Conservation (phyloP, 1,284 basidiomycete genomes). For the Melampsora allii-populina region DNA sequence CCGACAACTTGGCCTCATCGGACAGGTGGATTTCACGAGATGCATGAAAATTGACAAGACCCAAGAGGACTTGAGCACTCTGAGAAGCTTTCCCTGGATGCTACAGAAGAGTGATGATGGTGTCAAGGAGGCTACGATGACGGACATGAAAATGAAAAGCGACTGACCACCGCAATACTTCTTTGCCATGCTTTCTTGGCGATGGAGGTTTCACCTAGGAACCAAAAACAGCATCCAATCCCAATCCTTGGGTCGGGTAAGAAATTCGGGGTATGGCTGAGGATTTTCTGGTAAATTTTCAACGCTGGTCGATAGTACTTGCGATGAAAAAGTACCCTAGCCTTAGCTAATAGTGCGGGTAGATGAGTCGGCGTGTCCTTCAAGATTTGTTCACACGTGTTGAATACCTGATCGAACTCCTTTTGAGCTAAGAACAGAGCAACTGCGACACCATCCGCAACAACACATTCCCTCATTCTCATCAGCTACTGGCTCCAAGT, state of each 20-base stretch:
- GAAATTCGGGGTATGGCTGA: constrained; percentile 70
- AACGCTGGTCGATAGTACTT: constrained; percentile 73
- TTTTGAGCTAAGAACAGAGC: constrained; percentile 40
- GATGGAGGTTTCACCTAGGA: constrained; percentile 70
- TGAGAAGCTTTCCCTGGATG: constrained; percentile 63
- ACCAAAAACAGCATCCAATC: constrained; percentile 86
- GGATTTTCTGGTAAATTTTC: constrained; percentile 75
- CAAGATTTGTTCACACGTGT: constrained; percentile 77
- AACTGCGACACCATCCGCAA: neutral
- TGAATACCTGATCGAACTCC: constrained; percentile 64
- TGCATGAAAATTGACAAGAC: constrained; percentile 73
- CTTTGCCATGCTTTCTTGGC: constrained; percentile 84
- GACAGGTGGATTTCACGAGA: constrained; percentile 65
- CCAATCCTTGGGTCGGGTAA: constrained; percentile 87
- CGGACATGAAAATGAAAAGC: constrained; percentile 51
- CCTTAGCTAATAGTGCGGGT: constrained; percentile 56
- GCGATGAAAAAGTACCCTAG: constrained; percentile 73
- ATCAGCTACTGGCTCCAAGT: neutral
- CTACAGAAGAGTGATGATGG: neutral
- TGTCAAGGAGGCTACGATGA: neutral
- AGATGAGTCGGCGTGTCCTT: constrained; percentile 62
- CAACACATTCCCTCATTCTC: neutral
- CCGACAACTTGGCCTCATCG: constrained; percentile 62
- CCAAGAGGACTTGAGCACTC: constrained; percentile 73
- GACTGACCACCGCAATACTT: constrained; percentile 67